These are phyloP conservation scores for Aaosphaeria arxii DNA, from an alignment of 2,329 filamentous ascomycete species.

Conservation along the genomic window DNA sequence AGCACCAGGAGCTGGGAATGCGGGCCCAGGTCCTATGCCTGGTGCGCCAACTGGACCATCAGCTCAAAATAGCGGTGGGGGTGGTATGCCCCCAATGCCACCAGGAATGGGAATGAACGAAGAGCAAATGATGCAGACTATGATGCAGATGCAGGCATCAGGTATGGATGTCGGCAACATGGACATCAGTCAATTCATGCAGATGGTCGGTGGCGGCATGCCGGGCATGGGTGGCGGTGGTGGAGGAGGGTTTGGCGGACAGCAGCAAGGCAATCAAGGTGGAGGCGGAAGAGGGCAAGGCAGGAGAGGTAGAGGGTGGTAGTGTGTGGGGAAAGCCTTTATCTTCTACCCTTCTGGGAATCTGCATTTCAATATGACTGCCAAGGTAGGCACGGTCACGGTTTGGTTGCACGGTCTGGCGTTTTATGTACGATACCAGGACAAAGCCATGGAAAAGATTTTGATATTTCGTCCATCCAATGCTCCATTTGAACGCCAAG, in stretches of 20 bases:
- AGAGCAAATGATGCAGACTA: conserved; percentile 58
- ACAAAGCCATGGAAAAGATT: conserved; percentile 1
- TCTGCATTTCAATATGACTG: not conserved
- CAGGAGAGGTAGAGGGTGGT: conserved; percentile 23
- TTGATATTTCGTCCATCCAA: not conserved
- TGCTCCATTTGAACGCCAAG: not conserved
- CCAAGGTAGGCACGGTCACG: not conserved
- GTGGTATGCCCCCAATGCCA: conserved; percentile 15
- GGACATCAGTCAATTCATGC: conserved; percentile 34
- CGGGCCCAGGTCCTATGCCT: conserved; percentile 8
- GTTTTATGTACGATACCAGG: conserved; percentile 12
- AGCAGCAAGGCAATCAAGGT: conserved; percentile 7
- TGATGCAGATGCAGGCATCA: conserved; percentile 53
- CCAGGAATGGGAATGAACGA: conserved; percentile 42
- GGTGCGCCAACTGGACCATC: conserved; percentile 30
- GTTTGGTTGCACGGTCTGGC: conserved; percentile 4
- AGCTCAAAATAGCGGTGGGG: conserved; percentile 10
- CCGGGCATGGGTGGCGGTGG: conserved; percentile 12
- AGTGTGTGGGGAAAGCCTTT: not conserved
- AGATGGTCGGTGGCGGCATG: conserved; percentile 23
- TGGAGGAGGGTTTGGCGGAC: conserved; percentile 25
- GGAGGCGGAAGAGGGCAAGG: conserved; percentile 25
- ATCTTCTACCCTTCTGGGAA: not conserved
- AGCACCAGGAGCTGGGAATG: conserved; percentile 14
- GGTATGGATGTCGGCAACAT: conserved; percentile 39